These are phyloP conservation scores for Neospermospora avenae DNA, from an alignment of 2,329 filamentous ascomycete genomes.

Conservation along the genomic window DNA sequence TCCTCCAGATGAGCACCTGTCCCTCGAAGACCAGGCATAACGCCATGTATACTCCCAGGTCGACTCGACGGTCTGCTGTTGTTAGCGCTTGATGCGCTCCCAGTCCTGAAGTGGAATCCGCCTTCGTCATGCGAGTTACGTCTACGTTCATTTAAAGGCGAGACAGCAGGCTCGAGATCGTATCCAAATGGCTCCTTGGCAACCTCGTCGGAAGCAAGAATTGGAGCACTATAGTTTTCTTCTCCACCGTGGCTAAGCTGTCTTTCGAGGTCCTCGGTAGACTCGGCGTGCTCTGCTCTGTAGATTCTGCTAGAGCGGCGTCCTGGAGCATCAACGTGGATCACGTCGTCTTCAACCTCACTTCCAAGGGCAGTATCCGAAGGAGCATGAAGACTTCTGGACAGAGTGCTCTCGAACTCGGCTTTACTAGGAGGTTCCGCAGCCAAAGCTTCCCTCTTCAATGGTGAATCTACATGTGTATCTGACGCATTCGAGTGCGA, in stretches of 20 bases:
- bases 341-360: conserved; percentile 55
- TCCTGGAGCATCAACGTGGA: conserved; percentile 72
- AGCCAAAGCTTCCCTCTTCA: conserved; percentile 47
- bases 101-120: conserved; percentile 44
- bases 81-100: conserved; percentile 45
- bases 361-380: conserved; percentile 41
- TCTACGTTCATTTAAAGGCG: conserved; percentile 65
- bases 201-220: conserved; percentile 85
- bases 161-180: conserved; percentile 75
- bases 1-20: conserved; percentile 75
- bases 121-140: conserved; percentile 56
- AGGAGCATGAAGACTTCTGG: conserved; percentile 36
- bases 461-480: conserved; percentile 37
- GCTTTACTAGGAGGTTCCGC: conserved; percentile 25
- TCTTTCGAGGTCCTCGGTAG: conserved; percentile 45
- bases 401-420: conserved; percentile 37
- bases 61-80: conserved; percentile 55
- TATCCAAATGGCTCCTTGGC: conserved; percentile 67
- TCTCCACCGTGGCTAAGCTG: conserved; percentile 35
- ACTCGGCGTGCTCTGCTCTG: conserved; percentile 40
- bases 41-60: conserved; percentile 59
- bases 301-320: conserved; percentile 44
- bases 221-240: conserved; percentile 67
- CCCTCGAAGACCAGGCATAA: conserved; percentile 42
- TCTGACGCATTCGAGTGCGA: conserved; percentile 44